phyloP scores from a whole-genome alignment of 805 yeast species.

The Candida namnaoensis region DNA sequence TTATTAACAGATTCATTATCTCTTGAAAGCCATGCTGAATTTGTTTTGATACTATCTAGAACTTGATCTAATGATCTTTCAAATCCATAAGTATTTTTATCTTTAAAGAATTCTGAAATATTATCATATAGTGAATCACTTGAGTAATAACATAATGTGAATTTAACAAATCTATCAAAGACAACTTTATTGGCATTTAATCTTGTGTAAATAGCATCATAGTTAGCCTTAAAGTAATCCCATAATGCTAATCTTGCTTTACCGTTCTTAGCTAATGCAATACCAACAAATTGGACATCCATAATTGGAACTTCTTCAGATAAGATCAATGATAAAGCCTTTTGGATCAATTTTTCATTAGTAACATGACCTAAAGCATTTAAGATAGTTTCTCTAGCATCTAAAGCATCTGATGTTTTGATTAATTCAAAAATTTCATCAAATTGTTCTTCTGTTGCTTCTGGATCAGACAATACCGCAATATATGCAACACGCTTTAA shows the following conservation, averaged over 20 bases:
- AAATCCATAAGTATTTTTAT: slow-evolving; percentile 49
- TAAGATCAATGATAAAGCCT: slow-evolving; percentile 43
- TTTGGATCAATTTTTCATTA: slow-evolving; percentile 39
- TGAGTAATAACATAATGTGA: slow-evolving; percentile 54
- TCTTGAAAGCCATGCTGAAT: slow-evolving; percentile 49
- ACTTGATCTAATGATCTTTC: slow-evolving; percentile 58
- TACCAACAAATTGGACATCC: slow-evolving; percentile 70
- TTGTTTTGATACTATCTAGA: slow-evolving; percentile 46
- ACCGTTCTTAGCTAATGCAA: slow-evolving; percentile 52
- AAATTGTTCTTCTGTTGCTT: slow-evolving; percentile 56
- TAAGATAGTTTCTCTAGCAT: slow-evolving; percentile 62
- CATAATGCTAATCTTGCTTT: slow-evolving; percentile 62
- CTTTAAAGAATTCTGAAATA: slow-evolving; percentile 39
- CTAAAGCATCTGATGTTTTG: slow-evolving; percentile 46
- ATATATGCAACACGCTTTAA: slow-evolving; percentile 61
- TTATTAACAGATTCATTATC: slow-evolving; percentile 37
- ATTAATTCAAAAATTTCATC: slow-evolving; percentile 51
- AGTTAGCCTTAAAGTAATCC: slow-evolving; percentile 62
- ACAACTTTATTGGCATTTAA: slow-evolving; percentile 75
- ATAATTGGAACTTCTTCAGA: slow-evolving; percentile 55
- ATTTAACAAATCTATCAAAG: slow-evolving; percentile 64
- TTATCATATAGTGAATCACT: slow-evolving; percentile 39
- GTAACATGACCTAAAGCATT: slow-evolving; percentile 56
- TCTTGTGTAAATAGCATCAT: slow-evolving; percentile 54
- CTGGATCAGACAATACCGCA: slow-evolving; percentile 53